phyloP scores from a whole-genome alignment of 306 rosid species.

The Quercus dentata region DNA sequence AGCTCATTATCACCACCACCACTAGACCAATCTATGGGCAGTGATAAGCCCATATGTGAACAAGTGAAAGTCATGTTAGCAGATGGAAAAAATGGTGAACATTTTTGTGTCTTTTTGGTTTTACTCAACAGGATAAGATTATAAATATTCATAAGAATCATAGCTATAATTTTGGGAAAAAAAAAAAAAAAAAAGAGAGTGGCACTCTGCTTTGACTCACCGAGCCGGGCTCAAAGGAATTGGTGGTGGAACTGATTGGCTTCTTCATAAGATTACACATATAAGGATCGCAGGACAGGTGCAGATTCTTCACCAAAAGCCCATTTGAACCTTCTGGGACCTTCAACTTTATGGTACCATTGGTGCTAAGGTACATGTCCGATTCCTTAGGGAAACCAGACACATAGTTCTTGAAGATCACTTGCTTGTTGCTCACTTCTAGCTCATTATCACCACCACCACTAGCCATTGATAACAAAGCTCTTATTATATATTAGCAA shows the following conservation, averaged over 20 bases:
- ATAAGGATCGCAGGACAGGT: constrained; percentile 50
- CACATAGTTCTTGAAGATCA: constrained; percentile 27
- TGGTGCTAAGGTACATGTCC: constrained; percentile 11
- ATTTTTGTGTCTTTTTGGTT: too few species aligned
- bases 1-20: too few species aligned
- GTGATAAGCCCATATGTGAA: too few species aligned
- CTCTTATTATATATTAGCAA: too few species aligned
- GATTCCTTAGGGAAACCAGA: constrained; percentile 36
- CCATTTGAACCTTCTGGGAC: constrained; percentile 33
- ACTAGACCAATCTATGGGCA: too few species aligned
- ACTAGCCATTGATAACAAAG: constrained; percentile 15
- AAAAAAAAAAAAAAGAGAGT: background rate
- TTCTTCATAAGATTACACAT: constrained; percentile 28
- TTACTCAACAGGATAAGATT: too few species aligned
- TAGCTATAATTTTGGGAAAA: too few species aligned
- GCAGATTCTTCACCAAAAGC: constrained; percentile 35
- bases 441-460: background rate
- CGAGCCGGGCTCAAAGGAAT: constrained; percentile 15
- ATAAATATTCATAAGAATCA: too few species aligned
- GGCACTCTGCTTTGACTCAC: background rate
- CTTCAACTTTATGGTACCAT: constrained; percentile 4
- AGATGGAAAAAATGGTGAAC: too few species aligned
- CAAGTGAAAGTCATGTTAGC: too few species aligned
- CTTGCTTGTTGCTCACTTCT: constrained; percentile 39
- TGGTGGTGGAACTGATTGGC: background rate